Conservation (phyloP, 768 basidiomycete genomes). For the Leucocoprinus sp. region DNA sequence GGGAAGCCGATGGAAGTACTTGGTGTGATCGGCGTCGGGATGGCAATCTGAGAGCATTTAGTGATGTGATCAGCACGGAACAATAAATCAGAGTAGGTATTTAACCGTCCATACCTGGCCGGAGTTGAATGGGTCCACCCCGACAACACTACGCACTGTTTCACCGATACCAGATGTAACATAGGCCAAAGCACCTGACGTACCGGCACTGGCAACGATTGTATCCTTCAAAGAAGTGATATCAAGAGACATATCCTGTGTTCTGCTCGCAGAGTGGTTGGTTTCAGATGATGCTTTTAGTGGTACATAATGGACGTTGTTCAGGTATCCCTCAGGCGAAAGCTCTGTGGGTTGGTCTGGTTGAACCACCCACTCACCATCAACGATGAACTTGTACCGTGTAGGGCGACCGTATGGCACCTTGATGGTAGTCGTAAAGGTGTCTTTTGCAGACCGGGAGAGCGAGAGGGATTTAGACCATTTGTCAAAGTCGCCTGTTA, state of each 20-base stretch:
- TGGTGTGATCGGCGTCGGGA: conserved; percentile 23
- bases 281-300: conserved; percentile 20
- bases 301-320: conserved; percentile 58
- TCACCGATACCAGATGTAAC: conserved; percentile 33
- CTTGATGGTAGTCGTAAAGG: conserved; percentile 45
- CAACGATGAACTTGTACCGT: conserved; percentile 75
- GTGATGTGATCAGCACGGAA: not conserved
- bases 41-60: conserved; percentile 18
- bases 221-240: conserved; percentile 29
- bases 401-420: conserved; percentile 60
- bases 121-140: conserved; percentile 31
- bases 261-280: conserved; percentile 10
- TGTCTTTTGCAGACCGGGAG: conserved; percentile 22
- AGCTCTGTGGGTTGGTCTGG: conserved; percentile 50
- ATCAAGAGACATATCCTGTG: conserved; percentile 17
- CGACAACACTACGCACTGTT: conserved; percentile 29
- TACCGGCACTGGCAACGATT: conserved; percentile 29
- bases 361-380: conserved; percentile 54
- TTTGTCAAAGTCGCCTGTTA: conserved; percentile 74
- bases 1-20: conserved; percentile 12
- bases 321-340: conserved; percentile 57
- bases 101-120: conserved; percentile 22
- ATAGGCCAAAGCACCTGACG: conserved; percentile 29
- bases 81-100: not conserved
- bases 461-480: conserved; percentile 12